Conservation (phyloP, 2,329 filamentous ascomycete species). For the Blastomyces parvus region DNA sequence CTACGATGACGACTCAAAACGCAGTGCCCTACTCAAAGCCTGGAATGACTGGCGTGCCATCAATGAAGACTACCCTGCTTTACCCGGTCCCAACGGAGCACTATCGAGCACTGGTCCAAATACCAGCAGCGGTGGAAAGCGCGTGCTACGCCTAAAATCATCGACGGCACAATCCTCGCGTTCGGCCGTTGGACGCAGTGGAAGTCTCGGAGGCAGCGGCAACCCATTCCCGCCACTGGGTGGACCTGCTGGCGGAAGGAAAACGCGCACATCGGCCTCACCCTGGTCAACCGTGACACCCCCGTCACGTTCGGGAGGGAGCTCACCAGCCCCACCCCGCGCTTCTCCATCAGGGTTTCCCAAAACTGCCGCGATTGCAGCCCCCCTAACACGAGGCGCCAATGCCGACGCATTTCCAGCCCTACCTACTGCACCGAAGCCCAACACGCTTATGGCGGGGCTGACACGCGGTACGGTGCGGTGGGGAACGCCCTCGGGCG, state of each 20-base stretch:
- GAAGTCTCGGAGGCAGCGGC: conserved; percentile 31
- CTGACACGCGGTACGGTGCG: conserved; percentile 39
- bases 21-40: conserved; percentile 62
- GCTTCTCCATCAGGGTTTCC: conserved; percentile 8
- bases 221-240: conserved; percentile 38
- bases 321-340: conserved; percentile 10
- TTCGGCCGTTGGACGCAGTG: conserved; percentile 52
- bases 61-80: conserved; percentile 86
- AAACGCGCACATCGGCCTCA: conserved; percentile 10
- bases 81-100: conserved; percentile 65
- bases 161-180: conserved; percentile 60
- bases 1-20: conserved; percentile 73
- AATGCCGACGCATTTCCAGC: conserved; percentile 64
- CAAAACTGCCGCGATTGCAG: background rate
- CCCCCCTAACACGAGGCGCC: conserved; percentile 17
- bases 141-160: conserved; percentile 58
- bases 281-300: conserved; percentile 12
- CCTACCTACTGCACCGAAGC: conserved; percentile 66
- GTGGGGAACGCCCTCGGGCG: conserved; percentile 34
- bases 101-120: conserved; percentile 49
- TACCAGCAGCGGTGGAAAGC: conserved; percentile 49
- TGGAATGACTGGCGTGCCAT: conserved; percentile 96
- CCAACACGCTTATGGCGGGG: conserved; percentile 45
- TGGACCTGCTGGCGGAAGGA: conserved; percentile 17
- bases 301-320: background rate